These are phyloP conservation scores for Lyophyllum atratum DNA, from an alignment of 768 basidiomycete species.

Conservation along the genomic window DNA sequence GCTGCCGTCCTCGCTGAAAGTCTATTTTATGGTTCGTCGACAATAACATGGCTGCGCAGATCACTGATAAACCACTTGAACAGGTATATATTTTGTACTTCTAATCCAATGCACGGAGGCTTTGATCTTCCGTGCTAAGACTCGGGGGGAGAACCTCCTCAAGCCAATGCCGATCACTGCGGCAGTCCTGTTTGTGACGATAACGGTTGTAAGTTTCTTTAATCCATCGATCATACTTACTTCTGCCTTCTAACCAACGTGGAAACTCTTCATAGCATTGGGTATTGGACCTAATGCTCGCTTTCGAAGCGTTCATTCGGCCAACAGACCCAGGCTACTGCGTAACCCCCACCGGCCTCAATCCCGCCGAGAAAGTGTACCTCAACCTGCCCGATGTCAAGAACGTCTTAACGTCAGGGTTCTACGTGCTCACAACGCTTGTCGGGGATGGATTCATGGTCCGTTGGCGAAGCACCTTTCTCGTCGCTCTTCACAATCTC, in stretches of 20 bases:
- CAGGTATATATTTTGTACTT: constrained; percentile 21
- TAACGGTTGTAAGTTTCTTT: constrained; percentile 15
- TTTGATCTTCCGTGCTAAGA: constrained; percentile 14
- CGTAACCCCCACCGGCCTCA: constrained; percentile 4
- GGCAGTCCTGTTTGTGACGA: constrained; percentile 19
- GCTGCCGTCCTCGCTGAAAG: constrained; percentile 19
- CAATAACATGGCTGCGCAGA: not conserved
- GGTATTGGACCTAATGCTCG: constrained; percentile 9
- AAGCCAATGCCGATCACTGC: constrained; percentile 23
- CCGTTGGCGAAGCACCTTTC: not conserved
- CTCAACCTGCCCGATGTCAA: constrained; percentile 11
- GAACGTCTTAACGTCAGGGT: constrained; percentile 8
- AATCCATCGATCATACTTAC: not conserved
- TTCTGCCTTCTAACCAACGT: not conserved
- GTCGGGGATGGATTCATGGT: constrained; percentile 18
- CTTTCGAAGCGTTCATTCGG: constrained; percentile 11
- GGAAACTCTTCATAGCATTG: not conserved
- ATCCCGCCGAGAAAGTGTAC: constrained; percentile 13
- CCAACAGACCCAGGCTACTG: constrained; percentile 9
- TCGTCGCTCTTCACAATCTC: not conserved
- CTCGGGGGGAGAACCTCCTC: constrained; percentile 15
- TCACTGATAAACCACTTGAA: not conserved
- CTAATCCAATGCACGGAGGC: constrained; percentile 19
- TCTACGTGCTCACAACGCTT: constrained; percentile 15
- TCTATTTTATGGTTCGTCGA: constrained; percentile 15